These are phyloP conservation scores for Pinus albicaulis DNA, from an alignment of 75 land plant species.

Conservation along the genomic window DNA sequence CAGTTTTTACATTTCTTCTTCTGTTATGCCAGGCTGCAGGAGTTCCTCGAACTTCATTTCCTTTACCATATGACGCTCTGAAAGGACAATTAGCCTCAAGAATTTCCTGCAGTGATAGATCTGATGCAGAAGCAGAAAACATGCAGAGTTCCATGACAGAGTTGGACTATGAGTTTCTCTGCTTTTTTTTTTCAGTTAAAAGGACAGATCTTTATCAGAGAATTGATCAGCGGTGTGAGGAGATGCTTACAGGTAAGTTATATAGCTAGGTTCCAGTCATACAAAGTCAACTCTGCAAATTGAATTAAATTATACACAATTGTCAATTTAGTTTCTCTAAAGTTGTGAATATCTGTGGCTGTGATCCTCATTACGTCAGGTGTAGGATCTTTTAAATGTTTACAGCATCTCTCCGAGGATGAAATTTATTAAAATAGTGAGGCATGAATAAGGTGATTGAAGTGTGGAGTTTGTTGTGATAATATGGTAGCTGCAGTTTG, in stretches of 20 bases:
- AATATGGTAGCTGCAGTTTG: too few relatives aligned
- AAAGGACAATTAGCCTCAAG: conserved; percentile 20
- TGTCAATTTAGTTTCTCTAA: background rate
- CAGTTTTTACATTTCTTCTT: background rate
- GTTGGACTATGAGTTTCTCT: conserved; percentile 85
- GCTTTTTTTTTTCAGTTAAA: conserved; percentile 71
- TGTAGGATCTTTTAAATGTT: background rate
- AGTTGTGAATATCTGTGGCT: background rate
- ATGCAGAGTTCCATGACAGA: conserved; percentile 19
- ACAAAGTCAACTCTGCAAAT: background rate
- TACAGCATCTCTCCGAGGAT: too few relatives aligned
- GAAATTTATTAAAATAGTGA: too few relatives aligned
- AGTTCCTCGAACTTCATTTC: conserved; percentile 66
- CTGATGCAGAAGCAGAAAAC: conserved; percentile 6
- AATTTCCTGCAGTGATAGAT: conserved; percentile 2
- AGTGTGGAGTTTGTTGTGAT: too few relatives aligned
- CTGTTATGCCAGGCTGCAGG: conserved; percentile 57
- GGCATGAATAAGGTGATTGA: too few relatives aligned
- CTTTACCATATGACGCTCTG: conserved; percentile 61
- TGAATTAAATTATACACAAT: background rate
- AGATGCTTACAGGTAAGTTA: conserved; percentile 73
- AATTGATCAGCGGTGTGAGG: conserved; percentile 92
- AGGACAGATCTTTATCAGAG: conserved; percentile 65
- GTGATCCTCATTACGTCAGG: background rate
- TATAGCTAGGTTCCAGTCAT: background rate